Conservation (phyloP, 768 basidiomycete genomes). For the Russula griseocarnosa region DNA sequence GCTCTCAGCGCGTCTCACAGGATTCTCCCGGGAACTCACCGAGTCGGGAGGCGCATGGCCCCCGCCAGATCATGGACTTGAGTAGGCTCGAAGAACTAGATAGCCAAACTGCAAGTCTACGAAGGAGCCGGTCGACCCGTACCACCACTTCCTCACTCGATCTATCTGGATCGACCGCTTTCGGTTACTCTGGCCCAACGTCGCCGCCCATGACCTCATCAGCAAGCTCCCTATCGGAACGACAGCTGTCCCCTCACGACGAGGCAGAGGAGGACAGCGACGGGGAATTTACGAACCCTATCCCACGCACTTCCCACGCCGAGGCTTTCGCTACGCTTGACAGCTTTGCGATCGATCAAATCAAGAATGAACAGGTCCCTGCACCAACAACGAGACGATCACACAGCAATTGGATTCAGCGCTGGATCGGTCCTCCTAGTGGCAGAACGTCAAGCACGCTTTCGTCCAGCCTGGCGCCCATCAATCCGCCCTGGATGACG, state of each 20-base stretch:
- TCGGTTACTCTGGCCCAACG: constrained; percentile 5
- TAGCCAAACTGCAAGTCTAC: background rate
- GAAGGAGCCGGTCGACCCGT: constrained; percentile 2
- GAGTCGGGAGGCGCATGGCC: background rate
- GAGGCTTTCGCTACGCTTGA: constrained; percentile 39
- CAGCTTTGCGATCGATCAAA: constrained; percentile 28
- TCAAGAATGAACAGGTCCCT: constrained; percentile 27
- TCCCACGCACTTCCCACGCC: constrained; percentile 36
- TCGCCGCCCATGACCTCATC: constrained; percentile 8
- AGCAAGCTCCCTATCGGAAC: constrained; percentile 8
- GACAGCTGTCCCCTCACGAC: constrained; percentile 15
- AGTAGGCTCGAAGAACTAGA: constrained; percentile 5
- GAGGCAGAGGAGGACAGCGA: constrained; percentile 19
- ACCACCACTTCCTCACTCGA: constrained; percentile 21
- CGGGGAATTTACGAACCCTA: constrained; percentile 29
- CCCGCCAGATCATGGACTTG: constrained; percentile 11
- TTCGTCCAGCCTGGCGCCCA: constrained; percentile 33
- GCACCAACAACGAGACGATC: constrained; percentile 11
- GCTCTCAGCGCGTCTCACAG: constrained; percentile 1
- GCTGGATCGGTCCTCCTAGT: constrained; percentile 24
- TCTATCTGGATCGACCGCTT: constrained; percentile 15
- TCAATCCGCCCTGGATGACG: constrained; percentile 57
- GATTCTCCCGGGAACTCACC: background rate
- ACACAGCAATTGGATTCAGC: constrained; percentile 17
- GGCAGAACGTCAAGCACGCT: constrained; percentile 24